Evolutionary conservation across 2,329 filamentous ascomycete genomes (phyloP).

Genomic region (Hypoxylon sp.): DNA sequence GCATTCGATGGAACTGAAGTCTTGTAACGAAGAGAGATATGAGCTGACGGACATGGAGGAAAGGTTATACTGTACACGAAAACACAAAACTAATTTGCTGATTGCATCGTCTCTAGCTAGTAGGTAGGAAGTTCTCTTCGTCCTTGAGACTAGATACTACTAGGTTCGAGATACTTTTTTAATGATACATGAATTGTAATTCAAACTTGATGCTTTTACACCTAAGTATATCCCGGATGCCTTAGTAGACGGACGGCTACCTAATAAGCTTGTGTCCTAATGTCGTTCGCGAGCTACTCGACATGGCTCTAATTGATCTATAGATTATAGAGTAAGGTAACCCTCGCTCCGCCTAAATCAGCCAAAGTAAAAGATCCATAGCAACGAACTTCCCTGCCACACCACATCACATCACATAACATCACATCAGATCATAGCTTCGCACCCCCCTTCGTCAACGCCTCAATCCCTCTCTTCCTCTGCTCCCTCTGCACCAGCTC

Average conservation of each 20-base stretch:
- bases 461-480: slow-evolving; percentile 9
- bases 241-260: neutral
- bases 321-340: too few species aligned
- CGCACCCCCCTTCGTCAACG: neutral
- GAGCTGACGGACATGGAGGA: neutral
- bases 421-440: slow-evolving; percentile 30
- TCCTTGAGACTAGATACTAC: neutral
- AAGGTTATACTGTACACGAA: neutral
- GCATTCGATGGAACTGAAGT: neutral
- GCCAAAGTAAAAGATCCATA: neutral
- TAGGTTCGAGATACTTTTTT: neutral
- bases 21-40: neutral
- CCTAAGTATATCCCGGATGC: too few species aligned
- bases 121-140: neutral
- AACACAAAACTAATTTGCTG: neutral
- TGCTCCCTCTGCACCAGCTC: slow-evolving; percentile 66
- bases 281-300: neutral
- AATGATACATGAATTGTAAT: neutral
- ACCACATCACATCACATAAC: neutral
- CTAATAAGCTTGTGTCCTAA: neutral
- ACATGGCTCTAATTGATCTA: too few species aligned
- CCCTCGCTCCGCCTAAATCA: neutral
- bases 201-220: neutral
- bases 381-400: neutral
- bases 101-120: neutral